Conservation (phyloP, 257 asterid genomes). For the Penstemon eatonii region DNA sequence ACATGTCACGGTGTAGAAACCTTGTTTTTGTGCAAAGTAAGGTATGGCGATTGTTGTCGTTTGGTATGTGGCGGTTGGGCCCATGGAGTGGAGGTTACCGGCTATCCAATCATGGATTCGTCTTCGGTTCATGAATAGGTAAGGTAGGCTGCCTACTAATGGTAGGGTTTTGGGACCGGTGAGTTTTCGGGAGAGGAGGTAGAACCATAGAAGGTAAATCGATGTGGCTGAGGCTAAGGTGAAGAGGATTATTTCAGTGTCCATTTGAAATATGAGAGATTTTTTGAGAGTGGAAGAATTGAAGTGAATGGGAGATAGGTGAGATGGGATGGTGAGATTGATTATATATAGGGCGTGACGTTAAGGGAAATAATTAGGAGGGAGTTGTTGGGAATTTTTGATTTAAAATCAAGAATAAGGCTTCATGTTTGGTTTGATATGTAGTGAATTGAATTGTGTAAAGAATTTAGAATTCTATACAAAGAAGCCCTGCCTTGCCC, state of each 20-base stretch:
- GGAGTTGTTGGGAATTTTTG: constrained; percentile 44
- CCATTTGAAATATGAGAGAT: constrained; percentile 34
- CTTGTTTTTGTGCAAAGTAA: constrained; percentile 59
- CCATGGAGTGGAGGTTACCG: constrained; percentile 56
- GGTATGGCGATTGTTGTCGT: constrained; percentile 72
- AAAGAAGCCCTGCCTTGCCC: constrained; percentile 33
- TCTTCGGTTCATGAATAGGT: constrained; percentile 55
- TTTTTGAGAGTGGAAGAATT: too few relatives aligned
- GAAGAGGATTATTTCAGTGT: constrained; percentile 33
- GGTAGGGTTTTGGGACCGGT: constrained; percentile 76
- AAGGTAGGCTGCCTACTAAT: constrained; percentile 70
- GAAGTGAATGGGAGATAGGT: constrained; percentile 34
- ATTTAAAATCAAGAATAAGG: constrained; percentile 16
- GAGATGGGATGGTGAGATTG: constrained; percentile 11
- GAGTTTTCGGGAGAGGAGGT: constrained; percentile 54
- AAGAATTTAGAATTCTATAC: constrained; percentile 8
- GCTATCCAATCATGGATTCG: constrained; percentile 82
- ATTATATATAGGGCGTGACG: constrained; percentile 32
- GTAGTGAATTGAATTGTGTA: not conserved
- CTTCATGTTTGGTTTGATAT: constrained; percentile 42
- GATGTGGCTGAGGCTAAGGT: constrained; percentile 37
- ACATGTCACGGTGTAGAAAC: constrained; percentile 76
- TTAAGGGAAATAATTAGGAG: constrained; percentile 40
- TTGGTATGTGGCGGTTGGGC: constrained; percentile 68
- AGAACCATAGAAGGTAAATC: constrained; percentile 66